Evolutionary conservation across 2,329 filamentous ascomycete species (phyloP).

Genomic region (Colletotrichum sp.): DNA sequence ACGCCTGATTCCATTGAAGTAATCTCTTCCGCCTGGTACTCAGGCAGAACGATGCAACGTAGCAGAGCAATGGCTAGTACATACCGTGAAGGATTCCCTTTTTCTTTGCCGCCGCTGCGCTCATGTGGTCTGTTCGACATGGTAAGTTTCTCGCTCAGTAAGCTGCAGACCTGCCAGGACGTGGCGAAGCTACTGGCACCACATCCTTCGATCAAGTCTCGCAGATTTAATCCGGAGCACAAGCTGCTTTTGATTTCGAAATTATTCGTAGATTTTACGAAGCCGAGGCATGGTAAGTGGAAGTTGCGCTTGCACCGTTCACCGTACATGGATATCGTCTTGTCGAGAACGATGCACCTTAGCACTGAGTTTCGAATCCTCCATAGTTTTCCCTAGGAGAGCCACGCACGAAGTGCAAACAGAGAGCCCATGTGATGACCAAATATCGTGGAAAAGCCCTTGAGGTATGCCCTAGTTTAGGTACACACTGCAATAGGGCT

Average conservation of each 20-base stretch:
- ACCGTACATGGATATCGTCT: not conserved
- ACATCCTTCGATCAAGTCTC: not conserved
- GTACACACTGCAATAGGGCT: not conserved
- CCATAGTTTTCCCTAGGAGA: not conserved
- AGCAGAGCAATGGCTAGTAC: not conserved
- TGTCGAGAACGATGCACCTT: not conserved
- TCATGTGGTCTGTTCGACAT: not conserved
- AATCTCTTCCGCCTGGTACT: too few relatives aligned
- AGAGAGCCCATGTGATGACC: not conserved
- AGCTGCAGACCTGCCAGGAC: not conserved
- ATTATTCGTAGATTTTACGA: not conserved
- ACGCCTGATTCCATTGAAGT: too few relatives aligned
- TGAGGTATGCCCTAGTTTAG: not conserved
- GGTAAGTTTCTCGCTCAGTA: not conserved
- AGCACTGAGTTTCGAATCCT: not conserved
- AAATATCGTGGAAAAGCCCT: not conserved
- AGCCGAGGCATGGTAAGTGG: not conserved
- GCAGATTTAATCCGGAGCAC: rapidly evolving
- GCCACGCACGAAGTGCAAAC: not conserved
- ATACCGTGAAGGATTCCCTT: not conserved
- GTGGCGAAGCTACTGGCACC: not conserved
- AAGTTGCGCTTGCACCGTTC: not conserved
- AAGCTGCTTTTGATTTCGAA: not conserved
- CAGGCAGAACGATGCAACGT: too few relatives aligned
- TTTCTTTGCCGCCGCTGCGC: not conserved